Evolutionary conservation across 176 grass and related monocot genomes (phyloP).

Genomic region (Pontederia paniculata): DNA sequence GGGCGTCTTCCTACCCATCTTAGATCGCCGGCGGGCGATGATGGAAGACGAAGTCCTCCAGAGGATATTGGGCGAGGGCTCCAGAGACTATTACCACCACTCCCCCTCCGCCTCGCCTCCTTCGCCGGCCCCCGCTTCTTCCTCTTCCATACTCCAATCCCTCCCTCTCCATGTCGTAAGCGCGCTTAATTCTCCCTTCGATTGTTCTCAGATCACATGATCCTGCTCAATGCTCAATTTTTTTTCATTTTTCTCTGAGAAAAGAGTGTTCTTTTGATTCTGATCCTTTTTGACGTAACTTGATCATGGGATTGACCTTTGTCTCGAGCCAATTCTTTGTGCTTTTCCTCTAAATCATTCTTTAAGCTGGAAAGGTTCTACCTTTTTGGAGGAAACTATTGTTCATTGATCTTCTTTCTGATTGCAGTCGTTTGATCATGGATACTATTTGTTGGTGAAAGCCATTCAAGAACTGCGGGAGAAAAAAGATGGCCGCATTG

Average conservation of each 20-base stretch:
- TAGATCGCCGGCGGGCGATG: not conserved
- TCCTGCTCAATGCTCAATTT: no score
- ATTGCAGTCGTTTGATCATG: conserved; percentile 81
- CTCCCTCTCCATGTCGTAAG: conserved; percentile 90
- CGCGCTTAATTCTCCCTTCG: not conserved
- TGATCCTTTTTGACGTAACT: no score
- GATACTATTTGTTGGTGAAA: conserved; percentile 89
- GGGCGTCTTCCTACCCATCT: not conserved
- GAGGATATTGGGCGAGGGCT: conserved; percentile 27
- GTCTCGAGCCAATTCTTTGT: no score
- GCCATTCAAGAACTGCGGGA: conserved; percentile 95
- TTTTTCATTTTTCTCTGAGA: no score
- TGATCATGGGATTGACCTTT: no score
- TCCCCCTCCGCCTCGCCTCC: conserved; percentile 27
- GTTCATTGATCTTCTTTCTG: not conserved
- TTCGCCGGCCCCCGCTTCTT: conserved; percentile 24
- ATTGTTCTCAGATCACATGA: not conserved
- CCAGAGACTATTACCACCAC: conserved; percentile 24
- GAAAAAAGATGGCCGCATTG: conserved; percentile 79
- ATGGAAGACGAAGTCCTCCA: conserved; percentile 34
- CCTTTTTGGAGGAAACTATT: no score
- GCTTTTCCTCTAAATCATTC: no score
- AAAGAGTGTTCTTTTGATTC: no score
- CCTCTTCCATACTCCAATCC: conserved; percentile 90
- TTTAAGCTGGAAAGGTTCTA: no score